Percentiles rank a stretch among this genome's conserved stretches.
Evolutionary conservation across 1,139 yeast genomes (phyloP).

Genomic region (Blastobotrys elegans): DNA sequence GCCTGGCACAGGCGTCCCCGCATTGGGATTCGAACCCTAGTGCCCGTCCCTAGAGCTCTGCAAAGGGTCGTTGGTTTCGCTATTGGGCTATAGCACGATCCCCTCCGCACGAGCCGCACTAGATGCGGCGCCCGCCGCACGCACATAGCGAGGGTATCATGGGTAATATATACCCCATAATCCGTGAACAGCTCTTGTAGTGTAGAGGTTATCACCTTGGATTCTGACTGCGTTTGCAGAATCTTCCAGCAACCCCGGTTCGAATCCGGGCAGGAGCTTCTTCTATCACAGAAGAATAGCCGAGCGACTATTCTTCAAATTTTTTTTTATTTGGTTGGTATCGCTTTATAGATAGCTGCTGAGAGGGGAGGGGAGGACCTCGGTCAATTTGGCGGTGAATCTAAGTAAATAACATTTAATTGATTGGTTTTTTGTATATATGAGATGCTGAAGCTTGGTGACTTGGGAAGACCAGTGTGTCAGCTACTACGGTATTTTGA

Average conservation of each 20-base stretch:
- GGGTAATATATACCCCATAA: no score
- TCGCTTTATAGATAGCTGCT: no score
- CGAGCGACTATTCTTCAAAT: neutral
- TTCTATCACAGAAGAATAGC: neutral
- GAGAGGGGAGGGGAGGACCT: no score
- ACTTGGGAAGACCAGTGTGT: conserved; percentile 67
- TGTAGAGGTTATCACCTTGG: conserved; percentile 14
- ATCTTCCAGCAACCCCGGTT: conserved; percentile 25
- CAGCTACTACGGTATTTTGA: conserved; percentile 73
- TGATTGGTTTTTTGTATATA: conserved; percentile 36
- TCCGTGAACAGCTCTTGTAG: conserved; percentile 12
- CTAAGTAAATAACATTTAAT: neutral
- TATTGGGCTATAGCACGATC: no score
- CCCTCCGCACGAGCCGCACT: no score
- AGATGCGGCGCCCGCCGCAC: no score
- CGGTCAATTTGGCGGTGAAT: no score
- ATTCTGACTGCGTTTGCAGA: conserved; percentile 4
- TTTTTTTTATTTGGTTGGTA: neutral
- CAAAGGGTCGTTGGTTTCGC: no score
- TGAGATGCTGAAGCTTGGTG: conserved; percentile 76
- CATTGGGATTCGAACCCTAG: no score
- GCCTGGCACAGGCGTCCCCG: no score
- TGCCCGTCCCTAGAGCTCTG: no score
- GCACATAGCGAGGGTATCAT: no score
- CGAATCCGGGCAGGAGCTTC: conserved; percentile 31